Evolutionary conservation across 164 flowering plant species (phyloP), one percentile per base, ranked within the genome.

Genomic region (Berberis vulgaris): DNA sequence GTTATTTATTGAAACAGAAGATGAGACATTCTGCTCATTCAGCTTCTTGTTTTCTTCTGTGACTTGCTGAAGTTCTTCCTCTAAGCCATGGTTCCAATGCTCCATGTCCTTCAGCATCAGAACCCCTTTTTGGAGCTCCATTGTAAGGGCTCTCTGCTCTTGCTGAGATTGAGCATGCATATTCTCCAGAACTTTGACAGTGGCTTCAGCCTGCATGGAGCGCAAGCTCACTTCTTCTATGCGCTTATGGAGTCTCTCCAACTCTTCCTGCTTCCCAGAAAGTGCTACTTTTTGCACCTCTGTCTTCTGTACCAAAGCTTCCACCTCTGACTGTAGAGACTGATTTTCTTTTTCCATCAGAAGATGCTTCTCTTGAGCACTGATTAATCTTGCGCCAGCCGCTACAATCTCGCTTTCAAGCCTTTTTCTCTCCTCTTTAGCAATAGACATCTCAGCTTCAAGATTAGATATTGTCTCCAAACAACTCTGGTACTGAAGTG

Each of bases 91-190:
- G 47, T 85, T 88, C 76, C 64, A 45, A 38, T 53, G 59, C 68
- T 88, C 95, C 77, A 84, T 61, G 62, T 85, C 97, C 73, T 81
- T 85, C 70, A 93, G 65, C 79, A 75, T 72, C 57, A 81, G 86
- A 60, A 85, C 76, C 57, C 74, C 81, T 62, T 79, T 77, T 70
- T 81, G 77, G 39, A 90, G 86, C 67, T 94, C 90, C 66, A 67
- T 9, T 4, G 83, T 77, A 60, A 94, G 70, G 62, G 73, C 73
- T 72, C 66, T 82, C 72, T 84, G 93, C 59, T 85, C 84, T 62
- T 87, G 93, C 65, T 81, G 93, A 69, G 93, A 87, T 62, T 52
- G 54, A 3, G 54, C 10, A 26, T 52, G 54, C 54, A 52, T 10
- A 52, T 52, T 52, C 54, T 52, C 13, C 54, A 52, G 54, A 52